These are phyloP conservation scores for Candida chilensis DNA, from an alignment of 805 yeast genomes.

Conservation along the genomic window DNA sequence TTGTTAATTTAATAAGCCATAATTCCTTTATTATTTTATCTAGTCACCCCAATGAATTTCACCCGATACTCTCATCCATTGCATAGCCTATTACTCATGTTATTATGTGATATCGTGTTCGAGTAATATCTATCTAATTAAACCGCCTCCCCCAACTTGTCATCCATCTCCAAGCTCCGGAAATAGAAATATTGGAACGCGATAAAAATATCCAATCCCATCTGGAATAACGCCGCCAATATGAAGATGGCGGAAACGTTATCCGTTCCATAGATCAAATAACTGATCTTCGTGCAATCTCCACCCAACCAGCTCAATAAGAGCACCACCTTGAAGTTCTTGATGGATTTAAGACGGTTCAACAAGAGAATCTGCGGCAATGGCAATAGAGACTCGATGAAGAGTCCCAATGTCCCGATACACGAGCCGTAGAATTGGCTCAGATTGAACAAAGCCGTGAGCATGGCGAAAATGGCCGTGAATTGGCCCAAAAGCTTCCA, in stretches of 20 bases:
- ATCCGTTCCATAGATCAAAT: conserved; percentile 67
- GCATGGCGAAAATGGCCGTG: conserved; percentile 22
- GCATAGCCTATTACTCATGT: no score
- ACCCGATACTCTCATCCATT: no score
- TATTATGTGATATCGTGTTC: no score
- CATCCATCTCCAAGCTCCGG: conserved; percentile 17
- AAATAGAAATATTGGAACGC: conserved; percentile 67
- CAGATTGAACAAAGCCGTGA: conserved; percentile 28
- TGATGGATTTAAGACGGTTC: conserved; percentile 55
- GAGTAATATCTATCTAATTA: no score
- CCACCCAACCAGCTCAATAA: conserved; percentile 85
- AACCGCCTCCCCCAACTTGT: no score
- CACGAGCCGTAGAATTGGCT: conserved; percentile 31
- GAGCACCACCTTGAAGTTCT: conserved; percentile 71
- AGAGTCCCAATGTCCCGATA: conserved; percentile 55
- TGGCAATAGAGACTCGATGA: conserved; percentile 67
- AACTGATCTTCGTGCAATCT: conserved; percentile 69
- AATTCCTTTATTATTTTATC: no score
- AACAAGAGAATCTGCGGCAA: conserved; percentile 71
- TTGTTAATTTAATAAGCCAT: no score
- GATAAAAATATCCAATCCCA: conserved; percentile 62
- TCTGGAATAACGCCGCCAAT: conserved; percentile 69
- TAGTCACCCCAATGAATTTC: no score
- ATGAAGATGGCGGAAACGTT: conserved; percentile 59
- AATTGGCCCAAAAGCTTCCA: conserved; percentile 56